These are phyloP conservation scores for Beauveria caledonica DNA, from an alignment of 2,329 filamentous ascomycete species.

Conservation along the genomic window DNA sequence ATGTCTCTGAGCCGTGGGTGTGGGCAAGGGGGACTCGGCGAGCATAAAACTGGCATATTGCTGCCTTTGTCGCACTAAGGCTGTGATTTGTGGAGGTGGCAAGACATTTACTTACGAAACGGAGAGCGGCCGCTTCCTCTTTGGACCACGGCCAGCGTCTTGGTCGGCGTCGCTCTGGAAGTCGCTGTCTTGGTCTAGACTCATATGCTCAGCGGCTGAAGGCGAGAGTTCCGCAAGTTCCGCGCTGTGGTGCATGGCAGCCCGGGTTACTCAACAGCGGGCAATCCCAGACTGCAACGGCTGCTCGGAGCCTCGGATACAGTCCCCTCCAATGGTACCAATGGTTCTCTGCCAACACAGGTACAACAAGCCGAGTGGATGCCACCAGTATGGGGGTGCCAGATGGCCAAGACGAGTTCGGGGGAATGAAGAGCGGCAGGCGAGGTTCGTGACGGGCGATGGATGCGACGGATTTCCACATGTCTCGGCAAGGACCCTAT, in stretches of 20 bases:
- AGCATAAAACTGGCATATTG: neutral
- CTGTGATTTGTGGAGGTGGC: constrained; percentile 7
- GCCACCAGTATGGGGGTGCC: constrained; percentile 1
- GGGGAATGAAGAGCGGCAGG: constrained; percentile 15
- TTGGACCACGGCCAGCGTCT: constrained; percentile 37
- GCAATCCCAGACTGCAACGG: neutral
- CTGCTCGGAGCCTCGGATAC: neutral
- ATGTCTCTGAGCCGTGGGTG: neutral
- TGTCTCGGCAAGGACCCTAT: too few relatives aligned
- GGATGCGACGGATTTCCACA: too few relatives aligned
- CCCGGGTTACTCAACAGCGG: constrained; percentile 1
- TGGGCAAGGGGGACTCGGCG: neutral
- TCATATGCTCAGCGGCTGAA: constrained; percentile 24
- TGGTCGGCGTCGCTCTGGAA: constrained; percentile 42
- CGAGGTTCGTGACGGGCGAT: constrained; percentile 3
- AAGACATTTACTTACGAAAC: constrained; percentile 41
- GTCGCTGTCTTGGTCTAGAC: constrained; percentile 38
- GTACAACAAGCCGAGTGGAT: neutral
- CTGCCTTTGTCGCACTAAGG: neutral
- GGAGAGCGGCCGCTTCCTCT: constrained; percentile 53
- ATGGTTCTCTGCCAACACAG: neutral
- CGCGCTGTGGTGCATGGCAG: neutral
- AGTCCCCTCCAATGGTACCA: neutral
- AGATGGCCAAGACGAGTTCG: constrained; percentile 1
- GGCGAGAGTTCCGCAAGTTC: constrained; percentile 16